Base-by-base conservation (phyloP, 177 flowering plant genomes). In the Vitis hybrid region DNA sequence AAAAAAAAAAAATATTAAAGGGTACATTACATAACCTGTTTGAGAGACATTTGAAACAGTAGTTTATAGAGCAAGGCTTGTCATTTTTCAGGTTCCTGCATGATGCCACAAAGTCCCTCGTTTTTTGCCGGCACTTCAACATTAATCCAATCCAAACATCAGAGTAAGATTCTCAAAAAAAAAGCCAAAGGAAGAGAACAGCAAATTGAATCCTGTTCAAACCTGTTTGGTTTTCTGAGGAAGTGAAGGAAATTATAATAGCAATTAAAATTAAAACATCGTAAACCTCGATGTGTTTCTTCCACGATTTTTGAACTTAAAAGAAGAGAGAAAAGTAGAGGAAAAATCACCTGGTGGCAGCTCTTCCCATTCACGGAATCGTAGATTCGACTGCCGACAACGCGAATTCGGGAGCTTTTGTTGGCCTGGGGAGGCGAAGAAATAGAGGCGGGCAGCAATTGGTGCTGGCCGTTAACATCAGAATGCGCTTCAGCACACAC, bases 71-170 rank as follows among this genome's bases (percentile, higher is more conserved):
- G 57, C 98, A 94, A 10, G 45, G 84, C 76, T 85, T 86, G 29
- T 65, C 33, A 0, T 64, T 62, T 53, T 70, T 82, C 77, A 16
- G 33, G 55, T 80, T 87, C 75, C 73, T 88, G 76, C 97, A 94
- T 0, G 71, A 19, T 1, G 88, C 91, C 14, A 55, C 21, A 13
- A 82, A 78, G 65, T 82, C 85, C 74, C 14, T 65, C 1, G 89
- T 91, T 56, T 87, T 90, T 72, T 91, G 97, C 26, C 98, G 91
- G 73, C 98, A 91, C 98, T 94, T 15, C 62, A 76, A 56, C 49
- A 76, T 60, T 55, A 29, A 60, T 72, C 7, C 56, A 49, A 67
- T 39, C 45, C 13, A 56, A 51, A 19, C 0, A 10, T n/a, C 45
- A 39, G 45, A 39, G 7, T 39, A 39, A 57, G 21, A 15, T 57